These are phyloP conservation scores for Naganishia randhawae DNA, from an alignment of 768 basidiomycete species.

Conservation along the genomic window DNA sequence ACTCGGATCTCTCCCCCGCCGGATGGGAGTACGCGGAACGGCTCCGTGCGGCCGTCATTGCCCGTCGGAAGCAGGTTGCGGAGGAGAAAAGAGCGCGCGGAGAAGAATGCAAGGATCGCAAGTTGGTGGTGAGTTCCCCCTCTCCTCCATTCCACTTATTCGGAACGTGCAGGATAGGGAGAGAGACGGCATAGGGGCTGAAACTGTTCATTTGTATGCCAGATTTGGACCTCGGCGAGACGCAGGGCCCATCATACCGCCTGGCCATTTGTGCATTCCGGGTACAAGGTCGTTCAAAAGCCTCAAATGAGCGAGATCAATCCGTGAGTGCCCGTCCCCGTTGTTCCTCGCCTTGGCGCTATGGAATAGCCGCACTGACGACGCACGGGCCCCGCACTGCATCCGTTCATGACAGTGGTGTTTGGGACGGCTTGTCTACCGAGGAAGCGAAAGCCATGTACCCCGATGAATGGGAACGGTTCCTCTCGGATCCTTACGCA, in stretches of 20 bases:
- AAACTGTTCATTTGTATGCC: neutral
- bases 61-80: slow-evolving; percentile 70
- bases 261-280: slow-evolving; percentile 76
- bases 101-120: slow-evolving; percentile 56
- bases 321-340: slow-evolving; percentile 73
- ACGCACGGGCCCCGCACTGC: too few relatives aligned
- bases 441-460: slow-evolving; percentile 85
- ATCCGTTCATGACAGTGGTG: slow-evolving; percentile 38
- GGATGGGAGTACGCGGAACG: slow-evolving; percentile 93
- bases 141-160: too few relatives aligned
- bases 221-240: slow-evolving; percentile 98
- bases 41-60: slow-evolving; percentile 82
- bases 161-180: too few relatives aligned
- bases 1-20: slow-evolving; percentile 88
- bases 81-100: slow-evolving; percentile 58
- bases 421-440: slow-evolving; percentile 92
- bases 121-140: slow-evolving; percentile 36
- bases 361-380: neutral
- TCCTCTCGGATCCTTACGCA: slow-evolving; percentile 85
- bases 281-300: slow-evolving; percentile 76
- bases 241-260: slow-evolving; percentile 90
- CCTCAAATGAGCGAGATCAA: slow-evolving; percentile 98
- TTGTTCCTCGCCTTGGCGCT: neutral
- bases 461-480: slow-evolving; percentile 89
- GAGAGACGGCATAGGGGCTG: slow-evolving; percentile 34